A percentile compares a stretch with the other conserved stretches of the same genome.
Evolutionary conservation across 2,329 filamentous ascomycete genomes (phyloP).

Genomic region (Exophiala sideris): DNA sequence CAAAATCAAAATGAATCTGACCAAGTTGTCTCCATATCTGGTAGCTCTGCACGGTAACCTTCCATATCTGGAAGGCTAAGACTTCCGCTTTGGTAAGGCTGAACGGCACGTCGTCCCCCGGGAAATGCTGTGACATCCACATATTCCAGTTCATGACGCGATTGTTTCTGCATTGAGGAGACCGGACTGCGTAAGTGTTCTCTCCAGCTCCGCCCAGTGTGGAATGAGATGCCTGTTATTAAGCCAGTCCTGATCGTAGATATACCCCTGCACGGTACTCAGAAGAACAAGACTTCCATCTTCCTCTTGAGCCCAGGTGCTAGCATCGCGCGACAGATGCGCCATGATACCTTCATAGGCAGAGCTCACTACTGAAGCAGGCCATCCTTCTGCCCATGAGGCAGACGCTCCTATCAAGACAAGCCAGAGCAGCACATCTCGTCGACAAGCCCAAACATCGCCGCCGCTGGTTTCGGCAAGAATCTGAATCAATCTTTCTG

Average conservation of each 20-base stretch:
- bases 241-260: conserved; percentile 9
- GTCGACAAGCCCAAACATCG: conserved; percentile 5
- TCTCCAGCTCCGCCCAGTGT: conserved; percentile 9
- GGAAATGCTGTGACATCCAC: too few species aligned
- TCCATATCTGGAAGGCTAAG: too few species aligned
- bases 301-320: conserved; percentile 2
- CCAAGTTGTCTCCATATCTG: too few species aligned
- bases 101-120: too few species aligned
- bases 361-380: neutral
- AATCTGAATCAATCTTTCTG: conserved; percentile 2
- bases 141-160: too few species aligned
- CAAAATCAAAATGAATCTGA: too few species aligned
- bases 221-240: conserved; percentile 3
- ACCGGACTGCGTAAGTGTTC: neutral
- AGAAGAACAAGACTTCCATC: conserved; percentile 3
- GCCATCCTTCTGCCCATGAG: neutral
- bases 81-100: too few species aligned
- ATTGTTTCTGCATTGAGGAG: too few species aligned
- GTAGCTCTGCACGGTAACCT: too few species aligned
- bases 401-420: conserved; percentile 9
- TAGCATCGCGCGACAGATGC: neutral
- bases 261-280: conserved; percentile 1
- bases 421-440: conserved; percentile 12
- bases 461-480: neutral
- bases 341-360: conserved; percentile 1